Evolutionary conservation across 2,329 filamentous ascomycete genomes (phyloP).

Genomic region (Colletotrichum sp.): DNA sequence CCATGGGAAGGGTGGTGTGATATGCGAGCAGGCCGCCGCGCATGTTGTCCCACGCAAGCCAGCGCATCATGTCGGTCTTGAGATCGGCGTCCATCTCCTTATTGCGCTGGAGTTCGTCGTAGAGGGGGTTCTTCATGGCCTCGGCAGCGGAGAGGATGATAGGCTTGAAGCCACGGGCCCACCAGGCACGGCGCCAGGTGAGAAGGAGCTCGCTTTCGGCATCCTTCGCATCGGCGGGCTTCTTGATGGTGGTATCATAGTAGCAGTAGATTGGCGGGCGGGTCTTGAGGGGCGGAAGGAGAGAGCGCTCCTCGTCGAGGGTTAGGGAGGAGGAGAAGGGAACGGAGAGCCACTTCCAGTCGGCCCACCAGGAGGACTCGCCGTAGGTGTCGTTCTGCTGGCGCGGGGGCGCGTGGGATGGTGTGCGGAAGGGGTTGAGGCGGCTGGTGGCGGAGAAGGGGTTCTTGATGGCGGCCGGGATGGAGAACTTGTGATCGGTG

Average conservation of each 20-base stretch:
- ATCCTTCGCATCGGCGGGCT: conserved; percentile 67
- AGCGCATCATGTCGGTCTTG: conserved; percentile 76
- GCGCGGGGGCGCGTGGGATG: conserved; percentile 73
- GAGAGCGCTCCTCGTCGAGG: conserved; percentile 80
- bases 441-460: conserved; percentile 50
- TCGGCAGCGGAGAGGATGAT: conserved; percentile 81
- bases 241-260: conserved; percentile 73
- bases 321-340: conserved; percentile 85
- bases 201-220: conserved; percentile 82
- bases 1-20: conserved; percentile 86
- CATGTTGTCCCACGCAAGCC: conserved; percentile 95
- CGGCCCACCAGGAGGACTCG: conserved; percentile 82
- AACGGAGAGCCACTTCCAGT: conserved; percentile 85
- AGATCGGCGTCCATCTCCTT: conserved; percentile 65
- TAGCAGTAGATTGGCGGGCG: conserved; percentile 88
- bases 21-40: conserved; percentile 81
- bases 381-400: conserved; percentile 81
- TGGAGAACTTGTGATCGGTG: conserved; percentile 53
- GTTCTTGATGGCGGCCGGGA: conserved; percentile 53
- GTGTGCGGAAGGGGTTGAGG: conserved; percentile 71
- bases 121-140: conserved; percentile 82
- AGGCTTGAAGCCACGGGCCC: conserved; percentile 89
- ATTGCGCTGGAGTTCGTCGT: conserved; percentile 68
- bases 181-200: conserved; percentile 93
- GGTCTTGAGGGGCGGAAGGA: conserved; percentile 77